Evolutionary conservation across 106 monocot genomes (phyloP).

Genomic region (Cymbidium sinense): DNA sequence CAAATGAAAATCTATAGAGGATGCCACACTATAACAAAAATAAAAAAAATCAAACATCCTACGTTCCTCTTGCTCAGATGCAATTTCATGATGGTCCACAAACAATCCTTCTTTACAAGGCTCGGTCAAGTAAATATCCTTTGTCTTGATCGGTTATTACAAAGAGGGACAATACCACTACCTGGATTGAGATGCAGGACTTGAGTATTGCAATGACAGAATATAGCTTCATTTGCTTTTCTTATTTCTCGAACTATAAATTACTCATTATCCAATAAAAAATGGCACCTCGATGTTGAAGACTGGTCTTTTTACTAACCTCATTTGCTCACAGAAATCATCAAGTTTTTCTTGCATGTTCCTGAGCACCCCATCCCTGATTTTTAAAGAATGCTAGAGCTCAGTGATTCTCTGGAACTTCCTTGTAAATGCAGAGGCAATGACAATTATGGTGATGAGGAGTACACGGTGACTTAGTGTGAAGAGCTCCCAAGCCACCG

Average conservation of each 20-base stretch:
- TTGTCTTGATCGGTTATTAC: constrained; percentile 7
- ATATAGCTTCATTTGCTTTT: constrained; percentile 8
- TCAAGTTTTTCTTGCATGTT: constrained; percentile 89
- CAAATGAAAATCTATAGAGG: constrained; percentile 73
- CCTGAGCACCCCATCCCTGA: constrained; percentile 64
- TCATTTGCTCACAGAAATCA: constrained; percentile 61
- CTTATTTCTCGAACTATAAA: constrained; percentile 6
- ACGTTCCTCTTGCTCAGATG: constrained; percentile 69
- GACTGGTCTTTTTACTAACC: constrained; percentile 24
- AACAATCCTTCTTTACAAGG: constrained; percentile 20
- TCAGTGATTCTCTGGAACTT: constrained; percentile 26
- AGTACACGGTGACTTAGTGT: constrained; percentile 75
- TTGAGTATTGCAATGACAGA: not conserved
- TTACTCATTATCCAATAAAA: constrained; percentile 10
- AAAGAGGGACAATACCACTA: constrained; percentile 21
- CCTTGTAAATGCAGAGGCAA: constrained; percentile 31
- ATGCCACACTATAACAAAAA: constrained; percentile 60
- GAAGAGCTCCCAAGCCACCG: constrained; percentile 78
- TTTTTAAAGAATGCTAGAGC: constrained; percentile 51
- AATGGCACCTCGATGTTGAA: not conserved
- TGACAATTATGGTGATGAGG: constrained; percentile 53
- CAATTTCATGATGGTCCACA: constrained; percentile 1
- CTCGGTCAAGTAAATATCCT: constrained; percentile 28
- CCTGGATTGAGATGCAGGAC: constrained; percentile 15
- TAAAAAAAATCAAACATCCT: constrained; percentile 91